Evolutionary conservation across 805 yeast species (phyloP).

Genomic region (Wickerhamiella kazuoi): DNA sequence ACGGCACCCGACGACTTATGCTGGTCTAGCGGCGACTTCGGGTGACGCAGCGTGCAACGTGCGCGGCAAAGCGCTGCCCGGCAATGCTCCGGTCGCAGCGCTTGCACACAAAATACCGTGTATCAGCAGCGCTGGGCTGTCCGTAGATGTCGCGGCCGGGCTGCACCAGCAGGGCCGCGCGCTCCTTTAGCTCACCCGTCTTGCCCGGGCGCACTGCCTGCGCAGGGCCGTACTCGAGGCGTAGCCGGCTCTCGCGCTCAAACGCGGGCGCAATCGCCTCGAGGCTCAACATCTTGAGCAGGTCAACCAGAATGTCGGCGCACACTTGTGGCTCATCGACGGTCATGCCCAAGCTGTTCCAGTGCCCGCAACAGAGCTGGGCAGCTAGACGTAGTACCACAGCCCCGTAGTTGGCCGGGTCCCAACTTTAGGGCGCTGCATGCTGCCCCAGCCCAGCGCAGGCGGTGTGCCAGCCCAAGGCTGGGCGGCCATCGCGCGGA

Average conservation of each 20-base stretch:
- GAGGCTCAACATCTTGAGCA: conserved; percentile 19
- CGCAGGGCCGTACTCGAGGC: conserved; percentile 19
- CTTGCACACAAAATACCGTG: conserved; percentile 54
- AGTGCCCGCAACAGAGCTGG: no score
- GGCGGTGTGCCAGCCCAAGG: no score
- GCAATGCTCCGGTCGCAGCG: conserved; percentile 78
- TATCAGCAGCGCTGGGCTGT: conserved; percentile 28
- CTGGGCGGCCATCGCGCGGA: no score
- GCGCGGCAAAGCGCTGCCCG: conserved; percentile 85
- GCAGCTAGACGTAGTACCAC: no score
- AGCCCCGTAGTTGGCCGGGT: no score
- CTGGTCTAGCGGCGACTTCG: conserved; percentile 24
- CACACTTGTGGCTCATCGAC: neutral
- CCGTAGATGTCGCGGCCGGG: conserved; percentile 27
- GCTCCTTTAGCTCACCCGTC: conserved; percentile 12
- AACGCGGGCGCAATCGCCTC: conserved; percentile 21
- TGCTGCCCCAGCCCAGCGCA: no score
- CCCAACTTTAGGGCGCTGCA: no score
- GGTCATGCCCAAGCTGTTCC: neutral
- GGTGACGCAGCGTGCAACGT: conserved; percentile 73
- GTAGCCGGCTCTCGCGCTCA: conserved; percentile 18
- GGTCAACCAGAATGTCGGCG: conserved; percentile 14
- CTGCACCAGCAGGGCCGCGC: conserved; percentile 10
- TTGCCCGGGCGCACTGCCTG: conserved; percentile 7
- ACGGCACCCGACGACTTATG: no score